Evolutionary conservation across 1,284 basidiomycete genomes (phyloP).

Genomic region (Moesziomyces antarcticus): DNA sequence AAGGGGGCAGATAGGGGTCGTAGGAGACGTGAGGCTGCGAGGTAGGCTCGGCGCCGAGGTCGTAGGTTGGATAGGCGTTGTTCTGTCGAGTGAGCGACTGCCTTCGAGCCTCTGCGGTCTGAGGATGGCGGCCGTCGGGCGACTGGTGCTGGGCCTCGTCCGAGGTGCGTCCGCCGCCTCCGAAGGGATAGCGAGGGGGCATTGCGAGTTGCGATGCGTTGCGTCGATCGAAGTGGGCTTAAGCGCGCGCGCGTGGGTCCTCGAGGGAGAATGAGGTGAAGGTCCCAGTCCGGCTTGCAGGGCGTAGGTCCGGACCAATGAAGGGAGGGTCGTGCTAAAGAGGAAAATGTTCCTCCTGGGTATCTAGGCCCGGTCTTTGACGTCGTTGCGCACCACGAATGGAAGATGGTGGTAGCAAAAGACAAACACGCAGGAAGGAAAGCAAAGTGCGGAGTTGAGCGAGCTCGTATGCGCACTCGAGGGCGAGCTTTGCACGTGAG

Average conservation of each 20-base stretch:
- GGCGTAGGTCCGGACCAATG: background rate
- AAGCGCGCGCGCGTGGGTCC: background rate
- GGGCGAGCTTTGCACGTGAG: background rate
- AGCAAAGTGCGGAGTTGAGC: too few species aligned
- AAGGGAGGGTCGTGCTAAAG: background rate
- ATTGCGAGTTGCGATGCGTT: conserved; percentile 4
- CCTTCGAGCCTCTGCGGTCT: conserved; percentile 17
- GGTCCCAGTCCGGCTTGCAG: too few species aligned
- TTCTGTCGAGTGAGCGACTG: conserved; percentile 21
- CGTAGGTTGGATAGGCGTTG: conserved; percentile 51
- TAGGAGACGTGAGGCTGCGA: conserved; percentile 36
- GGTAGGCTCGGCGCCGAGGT: conserved; percentile 36
- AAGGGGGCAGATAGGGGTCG: conserved; percentile 40
- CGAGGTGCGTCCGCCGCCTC: conserved; percentile 18
- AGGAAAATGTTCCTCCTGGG: background rate
- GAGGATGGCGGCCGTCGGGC: conserved; percentile 14
- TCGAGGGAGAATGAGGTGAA: too few species aligned
- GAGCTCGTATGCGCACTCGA: background rate
- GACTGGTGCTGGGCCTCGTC: conserved; percentile 23
- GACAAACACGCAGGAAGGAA: too few species aligned
- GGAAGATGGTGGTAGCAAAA: background rate
- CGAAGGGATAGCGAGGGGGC: conserved; percentile 42
- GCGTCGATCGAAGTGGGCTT: conserved; percentile 24
- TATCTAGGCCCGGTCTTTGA: background rate
- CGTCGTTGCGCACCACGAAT: background rate